Evolutionary conservation across 495 filamentous ascomycete genomes (phyloP), one percentile per base, ranked within the genome.

Genomic region (Parmelia sp.): DNA sequence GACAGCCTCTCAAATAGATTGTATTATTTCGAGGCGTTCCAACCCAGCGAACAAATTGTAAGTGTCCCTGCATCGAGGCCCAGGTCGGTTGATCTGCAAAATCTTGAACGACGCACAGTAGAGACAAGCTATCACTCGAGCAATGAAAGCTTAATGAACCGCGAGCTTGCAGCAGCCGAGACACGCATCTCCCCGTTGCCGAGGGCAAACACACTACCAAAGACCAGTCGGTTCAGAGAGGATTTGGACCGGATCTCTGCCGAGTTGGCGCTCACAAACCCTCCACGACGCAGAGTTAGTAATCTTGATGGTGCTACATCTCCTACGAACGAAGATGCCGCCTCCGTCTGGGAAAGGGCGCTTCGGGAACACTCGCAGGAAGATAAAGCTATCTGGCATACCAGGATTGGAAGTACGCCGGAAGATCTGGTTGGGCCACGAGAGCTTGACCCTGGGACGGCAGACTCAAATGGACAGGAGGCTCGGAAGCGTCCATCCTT

Each of bases 181-280:
- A 66, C 44, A 51, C 59, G 64, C 15, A 66, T 62, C 8, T 58
- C 44, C n/a, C 45, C 37, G 6, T 17, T 61, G 39, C 37, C 49
- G 3, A 66, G 64, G 49, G 49, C 59, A 21, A 62, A 57, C 17
- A 62, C 51, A 7, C 25, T 66, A 33, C 64, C 64, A 2, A 66
- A 66, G 25, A 62, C n/a, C n/a, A 66, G 64, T 53, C 58, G 59
- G n/a, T 66, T 66, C 29, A 62, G 44, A 37, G 64, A 66, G 39
- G 67, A 69, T 25, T 49, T 69, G 12, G 65, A 69, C 11, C 65
- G 60, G 4, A 59, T 66, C 25, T 36, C 67, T 40, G 57, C 57
- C 14, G 56, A 63, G 21, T 33, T 66, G 40, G 61, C 61, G 12
- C 61, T 31, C 21, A 66, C 56, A 27, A 66, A 62, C 12, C 64